These are phyloP conservation scores for Phytophthora pini DNA, from an alignment of 352 stramenopile species.

Conservation along the genomic window DNA sequence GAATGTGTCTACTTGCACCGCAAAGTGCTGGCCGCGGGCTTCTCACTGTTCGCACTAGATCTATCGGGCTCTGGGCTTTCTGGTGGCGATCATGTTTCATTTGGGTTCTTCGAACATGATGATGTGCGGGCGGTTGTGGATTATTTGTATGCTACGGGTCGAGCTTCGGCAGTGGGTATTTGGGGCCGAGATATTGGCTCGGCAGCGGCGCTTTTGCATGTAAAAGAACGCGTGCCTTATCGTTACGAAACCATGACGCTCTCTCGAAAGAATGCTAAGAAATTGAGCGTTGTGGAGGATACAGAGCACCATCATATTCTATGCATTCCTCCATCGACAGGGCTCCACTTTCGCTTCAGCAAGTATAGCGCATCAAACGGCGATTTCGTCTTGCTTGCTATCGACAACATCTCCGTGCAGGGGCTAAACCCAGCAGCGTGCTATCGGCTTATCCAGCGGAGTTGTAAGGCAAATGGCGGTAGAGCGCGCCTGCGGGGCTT, in stretches of 20 bases:
- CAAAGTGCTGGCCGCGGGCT: conserved; percentile 58
- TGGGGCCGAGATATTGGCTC: conserved; percentile 78
- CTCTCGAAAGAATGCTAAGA: conserved; percentile 37
- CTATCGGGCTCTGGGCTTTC: conserved; percentile 75
- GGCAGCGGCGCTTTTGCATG: conserved; percentile 56
- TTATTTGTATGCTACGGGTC: conserved; percentile 69
- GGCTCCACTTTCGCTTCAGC: conserved; percentile 64
- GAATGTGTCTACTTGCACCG: conserved; percentile 75
- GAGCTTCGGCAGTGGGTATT: conserved; percentile 57
- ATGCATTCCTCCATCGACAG: conserved; percentile 50
- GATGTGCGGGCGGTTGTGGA: conserved; percentile 68
- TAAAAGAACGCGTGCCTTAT: conserved; percentile 48
- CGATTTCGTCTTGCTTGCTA: conserved; percentile 75
- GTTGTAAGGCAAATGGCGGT: conserved; percentile 26
- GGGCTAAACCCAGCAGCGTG: conserved; percentile 47
- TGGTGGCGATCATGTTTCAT: conserved; percentile 68
- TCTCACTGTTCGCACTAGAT: conserved; percentile 80
- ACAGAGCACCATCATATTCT: conserved; percentile 43
- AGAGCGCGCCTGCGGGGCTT: conserved; percentile 34
- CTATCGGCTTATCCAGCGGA: conserved; percentile 41
- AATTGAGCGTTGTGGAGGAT: conserved; percentile 60
- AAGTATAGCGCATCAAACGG: conserved; percentile 62
- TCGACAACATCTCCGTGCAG: conserved; percentile 54
- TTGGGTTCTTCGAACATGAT: conserved; percentile 73
- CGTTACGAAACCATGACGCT: conserved; percentile 62